Evolutionary conservation across 306 rosid species (phyloP), one percentile per base, ranked within the genome.

Genomic region (Boehmeria nivea): DNA sequence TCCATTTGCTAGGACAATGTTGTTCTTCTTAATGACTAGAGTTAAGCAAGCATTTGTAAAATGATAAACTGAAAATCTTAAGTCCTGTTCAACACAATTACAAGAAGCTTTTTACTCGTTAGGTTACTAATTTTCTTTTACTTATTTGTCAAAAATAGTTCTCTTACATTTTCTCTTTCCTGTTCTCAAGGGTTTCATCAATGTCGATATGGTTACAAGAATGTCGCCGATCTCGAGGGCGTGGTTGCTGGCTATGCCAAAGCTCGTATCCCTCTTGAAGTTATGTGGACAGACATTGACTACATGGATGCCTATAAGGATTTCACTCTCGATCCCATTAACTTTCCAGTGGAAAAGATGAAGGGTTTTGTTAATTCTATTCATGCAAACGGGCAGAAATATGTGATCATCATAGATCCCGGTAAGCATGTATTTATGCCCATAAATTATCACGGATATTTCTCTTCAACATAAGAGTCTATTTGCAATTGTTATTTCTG

Each of bases 251-350:
- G 81, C 61, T 86, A 90, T 61, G 72, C 88, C 50, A 81, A 83
- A 68, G 81, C 88, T 12, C 12, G 19, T 0, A 86, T 90, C 66
- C 97, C 94, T 51, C 95, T 90, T 8, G 97, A 89, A 83, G 95
- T 81, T 31, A 79, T 83, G 72, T 89, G 97, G 95, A 86, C 97
- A 11, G 95, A 90, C 63, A 86, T 90, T 68, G 95, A 90, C 72
- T 86, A 86, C 80, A 90, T 86, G 97, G 95, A 86, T 72, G 88
- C 65, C 18, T 80, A 53, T 54, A 90, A 90, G 77, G 91, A 83
- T 66, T 90, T 90, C 63, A 86, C 95, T 28, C 76, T 90, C 54
- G 95, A 90, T 66, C 97, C 91, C 39, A 55, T 86, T 51, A 84
- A 90, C 78, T 90, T 81, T 64, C 94, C 97, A 0, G 27, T 63